Percentiles rank a stretch among this genome's conserved stretches.
Conservation (phyloP, 1,284 basidiomycete genomes). For the Somion occarium region DNA sequence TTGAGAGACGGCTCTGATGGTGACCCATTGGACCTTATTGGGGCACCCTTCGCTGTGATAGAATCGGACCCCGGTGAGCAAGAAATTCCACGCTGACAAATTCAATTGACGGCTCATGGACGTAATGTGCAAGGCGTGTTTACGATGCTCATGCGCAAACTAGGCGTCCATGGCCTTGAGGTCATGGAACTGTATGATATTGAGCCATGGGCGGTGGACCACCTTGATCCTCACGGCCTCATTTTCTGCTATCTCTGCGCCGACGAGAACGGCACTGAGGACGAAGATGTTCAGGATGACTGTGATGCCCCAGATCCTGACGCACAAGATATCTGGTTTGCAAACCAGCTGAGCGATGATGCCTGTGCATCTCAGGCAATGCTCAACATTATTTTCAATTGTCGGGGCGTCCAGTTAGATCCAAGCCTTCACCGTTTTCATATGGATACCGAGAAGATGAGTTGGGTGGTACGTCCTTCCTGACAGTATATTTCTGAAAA, state of each 20-base stretch:
- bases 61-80: constrained; percentile 55
- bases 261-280: constrained; percentile 39
- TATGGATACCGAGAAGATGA: constrained; percentile 49
- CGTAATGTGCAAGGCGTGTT: constrained; percentile 43
- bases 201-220: constrained; percentile 55
- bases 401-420: constrained; percentile 44
- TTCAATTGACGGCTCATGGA: background rate
- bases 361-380: constrained; percentile 59
- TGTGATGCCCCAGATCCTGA: constrained; percentile 48
- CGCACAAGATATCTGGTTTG: constrained; percentile 56
- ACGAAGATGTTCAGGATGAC: constrained; percentile 39
- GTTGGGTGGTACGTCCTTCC: constrained; percentile 41
- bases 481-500: constrained; percentile 4
- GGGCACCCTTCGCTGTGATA: constrained; percentile 54
- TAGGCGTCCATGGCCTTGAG: constrained; percentile 48
- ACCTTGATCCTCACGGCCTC: constrained; percentile 46
- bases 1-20: too few species aligned
- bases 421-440: constrained; percentile 40
- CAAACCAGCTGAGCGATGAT: constrained; percentile 61
- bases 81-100: background rate
- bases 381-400: constrained; percentile 55
- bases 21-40: constrained; percentile 39
- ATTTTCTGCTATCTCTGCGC: constrained; percentile 58
- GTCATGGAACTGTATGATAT: constrained; percentile 57
- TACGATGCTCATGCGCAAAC: constrained; percentile 46